Evolutionary conservation across 805 yeast genomes (phyloP).

Genomic region (Metschnikowia bowlesiae): DNA sequence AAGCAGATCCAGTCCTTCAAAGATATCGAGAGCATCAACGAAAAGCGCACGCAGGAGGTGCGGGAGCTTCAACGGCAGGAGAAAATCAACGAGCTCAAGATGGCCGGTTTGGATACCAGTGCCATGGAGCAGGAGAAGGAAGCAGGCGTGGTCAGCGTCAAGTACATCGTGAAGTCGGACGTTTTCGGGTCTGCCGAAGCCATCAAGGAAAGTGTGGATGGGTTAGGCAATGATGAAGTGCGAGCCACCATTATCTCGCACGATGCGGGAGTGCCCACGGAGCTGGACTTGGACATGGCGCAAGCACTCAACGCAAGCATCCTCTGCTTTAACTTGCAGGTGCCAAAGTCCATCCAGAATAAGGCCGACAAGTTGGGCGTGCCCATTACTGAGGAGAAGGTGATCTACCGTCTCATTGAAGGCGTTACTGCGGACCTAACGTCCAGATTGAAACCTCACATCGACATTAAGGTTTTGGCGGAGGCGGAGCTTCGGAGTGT

Average conservation of each 20-base stretch:
- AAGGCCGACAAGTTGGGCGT: slow-evolving; percentile 59
- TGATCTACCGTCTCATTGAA: slow-evolving; percentile 85
- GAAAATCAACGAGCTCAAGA: slow-evolving; percentile 51
- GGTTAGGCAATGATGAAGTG: slow-evolving; percentile 86
- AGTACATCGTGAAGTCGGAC: slow-evolving; percentile 79
- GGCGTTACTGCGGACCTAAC: slow-evolving; percentile 68
- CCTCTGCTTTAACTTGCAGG: slow-evolving; percentile 70
- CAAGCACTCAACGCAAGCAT: slow-evolving; percentile 55
- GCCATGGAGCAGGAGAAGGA: slow-evolving; percentile 37
- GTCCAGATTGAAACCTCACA: slow-evolving; percentile 56
- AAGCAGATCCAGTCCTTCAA: slow-evolving; percentile 52
- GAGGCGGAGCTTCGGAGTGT: slow-evolving; percentile 67
- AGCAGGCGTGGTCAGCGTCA: slow-evolving; percentile 19
- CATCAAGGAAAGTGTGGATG: slow-evolving; percentile 70
- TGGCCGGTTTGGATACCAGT: slow-evolving; percentile 55
- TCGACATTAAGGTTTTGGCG: slow-evolving; percentile 61
- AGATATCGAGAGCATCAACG: slow-evolving; percentile 69
- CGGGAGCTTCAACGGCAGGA: slow-evolving; percentile 50
- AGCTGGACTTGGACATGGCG: slow-evolving; percentile 39
- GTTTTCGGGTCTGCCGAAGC: slow-evolving; percentile 96
- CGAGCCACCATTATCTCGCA: slow-evolving; percentile 61
- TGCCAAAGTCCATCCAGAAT: slow-evolving; percentile 58
- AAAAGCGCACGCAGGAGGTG: slow-evolving; percentile 52
- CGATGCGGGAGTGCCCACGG: slow-evolving; percentile 74
- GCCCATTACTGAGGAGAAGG: slow-evolving; percentile 58